phyloP scores from a whole-genome alignment of 805 yeast genomes.

The Starmerella khaoyaiensis region DNA sequence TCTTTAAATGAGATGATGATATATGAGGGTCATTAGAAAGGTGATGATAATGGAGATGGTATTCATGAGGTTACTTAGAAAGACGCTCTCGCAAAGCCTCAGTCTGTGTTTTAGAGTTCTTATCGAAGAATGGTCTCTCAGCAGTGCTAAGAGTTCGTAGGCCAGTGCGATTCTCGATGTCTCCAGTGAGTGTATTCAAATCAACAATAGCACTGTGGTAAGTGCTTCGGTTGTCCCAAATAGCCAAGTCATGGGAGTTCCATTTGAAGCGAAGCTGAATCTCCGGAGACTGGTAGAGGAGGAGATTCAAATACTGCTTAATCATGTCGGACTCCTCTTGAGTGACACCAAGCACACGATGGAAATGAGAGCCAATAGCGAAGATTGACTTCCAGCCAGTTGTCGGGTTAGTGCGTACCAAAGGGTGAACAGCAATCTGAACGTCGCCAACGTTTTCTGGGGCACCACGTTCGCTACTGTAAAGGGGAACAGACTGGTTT shows the following conservation, averaged over 20 bases:
- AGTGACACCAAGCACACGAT: conserved; percentile 40
- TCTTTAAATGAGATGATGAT: background rate
- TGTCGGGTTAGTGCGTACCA: conserved; percentile 52
- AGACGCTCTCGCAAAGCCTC: conserved; percentile 17
- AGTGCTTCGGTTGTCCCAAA: conserved; percentile 49
- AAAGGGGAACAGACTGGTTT: conserved; percentile 36
- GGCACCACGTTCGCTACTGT: conserved; percentile 31
- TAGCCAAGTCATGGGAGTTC: conserved; percentile 41
- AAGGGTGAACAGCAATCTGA: conserved; percentile 41
- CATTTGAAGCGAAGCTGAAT: conserved; percentile 44
- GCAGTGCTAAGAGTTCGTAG: conserved; percentile 24
- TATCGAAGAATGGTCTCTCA: conserved; percentile 25
- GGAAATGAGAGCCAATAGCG: conserved; percentile 41
- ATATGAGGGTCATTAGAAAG: no score
- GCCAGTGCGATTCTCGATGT: conserved; percentile 22
- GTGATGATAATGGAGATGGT: background rate
- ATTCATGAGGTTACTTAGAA: background rate
- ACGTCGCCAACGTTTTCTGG: conserved; percentile 18
- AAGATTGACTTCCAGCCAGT: conserved; percentile 50
- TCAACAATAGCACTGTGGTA: conserved; percentile 45
- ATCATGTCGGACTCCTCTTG: conserved; percentile 39
- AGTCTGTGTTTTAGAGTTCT: conserved; percentile 21
- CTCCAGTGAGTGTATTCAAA: conserved; percentile 12
- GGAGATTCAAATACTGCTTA: conserved; percentile 35
- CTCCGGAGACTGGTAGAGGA: conserved; percentile 41